Percentiles rank a stretch among this genome's conserved stretches.
These are phyloP conservation scores for Centella asiatica DNA, from an alignment of 129 eudicot genomes.

Conservation along the genomic window DNA sequence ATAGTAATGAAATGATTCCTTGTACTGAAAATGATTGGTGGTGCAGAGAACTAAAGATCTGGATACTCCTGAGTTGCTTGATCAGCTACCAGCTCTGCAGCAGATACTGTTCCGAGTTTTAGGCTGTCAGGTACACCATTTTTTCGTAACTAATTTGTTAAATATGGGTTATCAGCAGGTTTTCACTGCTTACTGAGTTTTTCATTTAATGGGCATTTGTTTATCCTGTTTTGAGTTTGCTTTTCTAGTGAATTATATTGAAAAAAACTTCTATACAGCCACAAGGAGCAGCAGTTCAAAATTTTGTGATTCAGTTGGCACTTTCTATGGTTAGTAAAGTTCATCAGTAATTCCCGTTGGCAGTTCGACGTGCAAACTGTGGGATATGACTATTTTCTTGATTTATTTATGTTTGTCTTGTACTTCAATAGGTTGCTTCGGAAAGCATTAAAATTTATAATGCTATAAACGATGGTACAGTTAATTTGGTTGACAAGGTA, in stretches of 20 bases:
- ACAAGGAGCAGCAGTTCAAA: constrained; percentile 78
- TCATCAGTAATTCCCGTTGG: not conserved
- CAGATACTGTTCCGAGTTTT: constrained; percentile 58
- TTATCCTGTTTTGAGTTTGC: not conserved
- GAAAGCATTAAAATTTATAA: constrained; percentile 77
- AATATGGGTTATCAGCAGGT: not conserved
- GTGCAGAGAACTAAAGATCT: constrained; percentile 79
- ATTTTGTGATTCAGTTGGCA: constrained; percentile 71
- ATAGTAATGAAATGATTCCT: not conserved
- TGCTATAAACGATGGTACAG: constrained; percentile 75
- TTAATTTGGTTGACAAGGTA: constrained; percentile 86
- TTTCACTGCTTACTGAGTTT: not conserved
- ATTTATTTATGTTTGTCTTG: not conserved
- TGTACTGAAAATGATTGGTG: constrained; percentile 12
- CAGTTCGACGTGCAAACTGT: not conserved
- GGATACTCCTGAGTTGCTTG: constrained; percentile 72
- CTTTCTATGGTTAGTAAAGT: constrained; percentile 62
- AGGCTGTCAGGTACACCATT: constrained; percentile 71
- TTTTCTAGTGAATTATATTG: not conserved
- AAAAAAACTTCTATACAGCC: constrained; percentile 49
- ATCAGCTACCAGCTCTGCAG: constrained; percentile 75
- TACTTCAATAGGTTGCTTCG: constrained; percentile 53
- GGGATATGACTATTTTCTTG: not conserved
- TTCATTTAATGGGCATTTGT: constrained; percentile 1
- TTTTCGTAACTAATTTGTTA: not conserved